These are phyloP conservation scores for Chionographis japonica DNA, from an alignment of 106 monocot genomes.

Conservation along the genomic window DNA sequence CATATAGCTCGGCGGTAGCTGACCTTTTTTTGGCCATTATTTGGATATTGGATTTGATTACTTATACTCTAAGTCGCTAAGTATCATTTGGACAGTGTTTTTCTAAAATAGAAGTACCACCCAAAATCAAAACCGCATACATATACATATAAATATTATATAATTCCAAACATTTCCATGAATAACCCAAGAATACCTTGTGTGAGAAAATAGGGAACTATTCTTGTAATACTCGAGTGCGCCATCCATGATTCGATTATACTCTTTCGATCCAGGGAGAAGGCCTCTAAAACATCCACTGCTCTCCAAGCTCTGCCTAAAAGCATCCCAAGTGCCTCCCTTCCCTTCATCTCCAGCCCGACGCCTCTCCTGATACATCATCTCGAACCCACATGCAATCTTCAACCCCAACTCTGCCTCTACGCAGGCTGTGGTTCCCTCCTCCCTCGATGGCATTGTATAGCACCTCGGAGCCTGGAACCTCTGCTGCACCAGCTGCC, in stretches of 20 bases:
- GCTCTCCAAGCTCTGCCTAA: conserved; percentile 60
- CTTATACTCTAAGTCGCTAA: too few species aligned
- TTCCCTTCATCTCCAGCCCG: conserved; percentile 52
- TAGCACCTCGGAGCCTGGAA: conserved; percentile 78
- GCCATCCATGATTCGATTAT: conserved; percentile 53
- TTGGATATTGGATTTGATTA: too few species aligned
- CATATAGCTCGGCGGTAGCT: too few species aligned
- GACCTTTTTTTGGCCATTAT: too few species aligned
- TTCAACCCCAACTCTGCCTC: conserved; percentile 96
- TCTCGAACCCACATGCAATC: conserved; percentile 96
- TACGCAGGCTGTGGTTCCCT: conserved; percentile 31
- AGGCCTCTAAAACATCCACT: conserved; percentile 78
- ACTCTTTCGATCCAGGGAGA: conserved; percentile 85
- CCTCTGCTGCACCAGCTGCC: conserved; percentile 80
- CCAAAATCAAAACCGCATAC: too few species aligned
- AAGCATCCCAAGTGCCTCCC: conserved; percentile 68
- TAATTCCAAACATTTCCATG: too few species aligned
- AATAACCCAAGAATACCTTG: conserved; percentile 38
- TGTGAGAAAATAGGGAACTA: conserved; percentile 45
- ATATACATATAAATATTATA: too few species aligned
- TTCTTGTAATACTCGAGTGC: conserved; percentile 60
- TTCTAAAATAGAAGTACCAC: too few species aligned
- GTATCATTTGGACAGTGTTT: too few species aligned
- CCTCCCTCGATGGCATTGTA: conserved; percentile 67
- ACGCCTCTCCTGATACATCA: conserved; percentile 93